A percentile compares a stretch with the other conserved stretches of the same genome.
Evolutionary conservation across 768 basidiomycete species (phyloP).

Genomic region (Boletus tomentosulus): DNA sequence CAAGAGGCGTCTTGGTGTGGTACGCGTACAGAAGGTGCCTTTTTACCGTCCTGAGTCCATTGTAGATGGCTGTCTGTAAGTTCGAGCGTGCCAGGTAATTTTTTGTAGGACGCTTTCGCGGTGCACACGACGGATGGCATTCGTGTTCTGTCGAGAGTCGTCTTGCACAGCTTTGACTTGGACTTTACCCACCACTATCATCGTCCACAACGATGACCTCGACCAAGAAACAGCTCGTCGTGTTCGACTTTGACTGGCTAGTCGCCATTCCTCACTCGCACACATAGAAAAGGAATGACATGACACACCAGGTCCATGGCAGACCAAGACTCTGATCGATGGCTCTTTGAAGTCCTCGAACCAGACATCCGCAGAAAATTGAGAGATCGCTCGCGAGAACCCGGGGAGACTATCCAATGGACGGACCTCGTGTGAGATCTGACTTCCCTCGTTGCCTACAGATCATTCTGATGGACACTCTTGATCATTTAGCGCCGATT

Average conservation of each 20-base stretch:
- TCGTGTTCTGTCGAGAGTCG: background rate
- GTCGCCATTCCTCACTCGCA: slow-evolving; percentile 6
- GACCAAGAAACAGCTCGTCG: slow-evolving; percentile 64
- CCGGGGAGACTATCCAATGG: slow-evolving; percentile 68
- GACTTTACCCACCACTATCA: background rate
- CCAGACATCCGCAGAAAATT: slow-evolving; percentile 82
- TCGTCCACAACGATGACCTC: slow-evolving; percentile 9
- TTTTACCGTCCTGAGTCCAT: slow-evolving; percentile 77
- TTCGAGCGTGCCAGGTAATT: slow-evolving; percentile 67
- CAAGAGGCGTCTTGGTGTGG: slow-evolving; percentile 57
- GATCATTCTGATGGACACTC: background rate
- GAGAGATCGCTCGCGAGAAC: slow-evolving; percentile 42
- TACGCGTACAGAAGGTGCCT: slow-evolving; percentile 59
- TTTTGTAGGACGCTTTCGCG: slow-evolving; percentile 84
- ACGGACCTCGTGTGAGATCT: slow-evolving; percentile 85
- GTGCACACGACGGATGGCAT: slow-evolving; percentile 69
- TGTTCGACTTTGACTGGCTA: slow-evolving; percentile 98
- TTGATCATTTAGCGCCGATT: slow-evolving; percentile 47
- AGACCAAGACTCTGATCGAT: slow-evolving; percentile 97
- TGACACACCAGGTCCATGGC: slow-evolving; percentile 64
- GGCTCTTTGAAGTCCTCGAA: slow-evolving; percentile 84
- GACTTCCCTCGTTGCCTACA: background rate
- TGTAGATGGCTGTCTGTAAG: slow-evolving; percentile 69
- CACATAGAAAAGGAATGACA: background rate
- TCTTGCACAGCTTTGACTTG: background rate